Base-by-base conservation (phyloP, 345 rosid genomes). In the Euphorbia peplus region DNA sequence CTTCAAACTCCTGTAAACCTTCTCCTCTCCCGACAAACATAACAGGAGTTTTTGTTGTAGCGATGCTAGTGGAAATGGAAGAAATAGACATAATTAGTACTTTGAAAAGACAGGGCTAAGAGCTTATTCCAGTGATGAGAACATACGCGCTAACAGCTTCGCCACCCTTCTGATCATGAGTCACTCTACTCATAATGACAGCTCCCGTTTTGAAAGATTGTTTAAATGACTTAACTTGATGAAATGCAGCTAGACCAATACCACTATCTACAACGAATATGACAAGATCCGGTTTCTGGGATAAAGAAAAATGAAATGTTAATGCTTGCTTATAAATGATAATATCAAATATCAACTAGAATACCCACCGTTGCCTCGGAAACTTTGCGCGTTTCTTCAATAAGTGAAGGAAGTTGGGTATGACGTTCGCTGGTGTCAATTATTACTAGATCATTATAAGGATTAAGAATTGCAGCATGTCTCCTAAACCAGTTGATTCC, bases 381-480 rank as follows among this genome's bases (percentile, higher is more conserved):
- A 72, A 93, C 97, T 93, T 88, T 92, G 51, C 89, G 92, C 95
- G 91, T 91, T 82, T 91, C 98, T 84, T 93, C 98, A 80, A 91
- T 91, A 57, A 93, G 91, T 35, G 97, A 71, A 78, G 91, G 95
- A 78, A 91, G 96, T 80, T 91, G 98, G 76, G 85, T 91, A 78
- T 93, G 97, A 39, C 95, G 92, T 69, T 95, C 97, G 82, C 98
- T 93, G 6, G 96, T 91, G 32, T 89, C 97, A 59, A 91, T 89
- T 77, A 91, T 91, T 60, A 91, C 85, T 60, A 93, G 97, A 84
- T 93, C 97, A 63, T 89, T 5, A 39, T 8, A 85, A 63, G 82
- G 89, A 2, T 32, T 32, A 32, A 32, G 3, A 32, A 2, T 6
- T 2, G 3, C 6, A 32, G 37, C 3, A 74, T 91, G 95, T 77